Percentiles rank a stretch among this genome's conserved stretches.
Conservation (phyloP, 2,329 filamentous ascomycete genomes). For the Xylariomycetidae sp. region DNA sequence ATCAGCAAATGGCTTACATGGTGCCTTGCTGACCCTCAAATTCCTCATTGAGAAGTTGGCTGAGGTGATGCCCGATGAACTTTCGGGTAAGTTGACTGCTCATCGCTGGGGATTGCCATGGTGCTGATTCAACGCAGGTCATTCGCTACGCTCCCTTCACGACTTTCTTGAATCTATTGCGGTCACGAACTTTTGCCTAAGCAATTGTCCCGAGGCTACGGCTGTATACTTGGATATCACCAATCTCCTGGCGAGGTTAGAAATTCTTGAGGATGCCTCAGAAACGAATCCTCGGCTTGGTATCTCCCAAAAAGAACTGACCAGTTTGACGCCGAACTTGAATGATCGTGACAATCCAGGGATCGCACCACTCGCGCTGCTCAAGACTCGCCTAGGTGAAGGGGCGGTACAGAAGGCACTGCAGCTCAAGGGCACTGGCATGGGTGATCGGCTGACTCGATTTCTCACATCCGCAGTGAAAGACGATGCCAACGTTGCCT, state of each 20-base stretch:
- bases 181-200: too few relatives aligned
- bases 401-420: conserved; percentile 30
- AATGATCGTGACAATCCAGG: conserved; percentile 1
- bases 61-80: conserved; percentile 39
- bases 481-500: conserved; percentile 36
- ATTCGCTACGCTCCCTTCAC: too few relatives aligned
- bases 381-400: conserved; percentile 18
- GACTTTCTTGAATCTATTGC: too few relatives aligned
- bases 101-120: too few relatives aligned
- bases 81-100: conserved; percentile 39
- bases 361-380: conserved; percentile 13
- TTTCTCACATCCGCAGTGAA: conserved; percentile 33
- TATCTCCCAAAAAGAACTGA: background rate
- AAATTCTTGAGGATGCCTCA: background rate
- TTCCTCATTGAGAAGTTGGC: conserved; percentile 51
- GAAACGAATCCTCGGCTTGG: background rate
- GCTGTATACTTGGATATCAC: conserved; percentile 29
- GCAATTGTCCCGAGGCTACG: conserved; percentile 21
- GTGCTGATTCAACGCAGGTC: too few relatives aligned
- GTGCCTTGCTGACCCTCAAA: conserved; percentile 51
- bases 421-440: conserved; percentile 4
- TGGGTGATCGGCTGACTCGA: conserved; percentile 17
- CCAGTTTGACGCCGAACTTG: background rate
- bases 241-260: conserved; percentile 17
- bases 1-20: conserved; percentile 53